phyloP scores from a whole-genome alignment of 108 stramenopile species.

The Pseudonitzschia multiseries region DNA sequence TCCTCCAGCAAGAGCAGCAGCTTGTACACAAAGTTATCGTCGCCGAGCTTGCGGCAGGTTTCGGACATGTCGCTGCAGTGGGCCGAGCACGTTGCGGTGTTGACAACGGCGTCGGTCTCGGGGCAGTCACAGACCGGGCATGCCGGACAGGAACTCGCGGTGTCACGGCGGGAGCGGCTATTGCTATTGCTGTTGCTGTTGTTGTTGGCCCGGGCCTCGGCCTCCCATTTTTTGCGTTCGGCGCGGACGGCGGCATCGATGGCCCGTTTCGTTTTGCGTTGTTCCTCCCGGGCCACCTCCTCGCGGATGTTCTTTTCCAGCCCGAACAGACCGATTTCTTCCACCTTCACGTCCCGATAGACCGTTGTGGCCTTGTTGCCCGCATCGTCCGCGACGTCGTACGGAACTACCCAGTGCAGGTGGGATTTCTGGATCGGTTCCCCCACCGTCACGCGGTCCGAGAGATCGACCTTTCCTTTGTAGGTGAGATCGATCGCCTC shows the following conservation, averaged over 20 bases:
- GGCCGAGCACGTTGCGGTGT: constrained; percentile 14
- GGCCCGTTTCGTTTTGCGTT: constrained; percentile 42
- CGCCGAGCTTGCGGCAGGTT: constrained; percentile 29
- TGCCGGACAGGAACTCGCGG: constrained; percentile 23
- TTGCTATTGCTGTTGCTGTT: background rate
- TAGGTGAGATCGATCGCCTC: constrained; percentile 75
- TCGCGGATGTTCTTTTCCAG: constrained; percentile 55
- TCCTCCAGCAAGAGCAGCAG: constrained; percentile 30
- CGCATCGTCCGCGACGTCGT: constrained; percentile 83
- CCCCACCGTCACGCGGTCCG: constrained; percentile 63
- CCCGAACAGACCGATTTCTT: constrained; percentile 74
- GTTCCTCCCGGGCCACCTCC: constrained; percentile 37
- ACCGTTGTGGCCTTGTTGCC: constrained; percentile 81
- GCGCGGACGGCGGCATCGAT: constrained; percentile 49
- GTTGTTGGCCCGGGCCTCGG: constrained; percentile 17
- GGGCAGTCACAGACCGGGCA: constrained; percentile 38
- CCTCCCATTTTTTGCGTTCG: constrained; percentile 49
- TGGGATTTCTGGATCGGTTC: constrained; percentile 64
- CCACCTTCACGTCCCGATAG: constrained; percentile 74
- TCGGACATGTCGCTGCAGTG: constrained; percentile 23
- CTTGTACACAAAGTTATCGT: constrained; percentile 22
- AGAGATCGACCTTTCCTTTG: constrained; percentile 72
- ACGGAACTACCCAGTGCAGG: constrained; percentile 80
- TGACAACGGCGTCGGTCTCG: background rate
- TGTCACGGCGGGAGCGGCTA: background rate